These are phyloP conservation scores for Pochonia chlamydosporia DNA, from an alignment of 2,329 filamentous ascomycete genomes.

Conservation along the genomic window DNA sequence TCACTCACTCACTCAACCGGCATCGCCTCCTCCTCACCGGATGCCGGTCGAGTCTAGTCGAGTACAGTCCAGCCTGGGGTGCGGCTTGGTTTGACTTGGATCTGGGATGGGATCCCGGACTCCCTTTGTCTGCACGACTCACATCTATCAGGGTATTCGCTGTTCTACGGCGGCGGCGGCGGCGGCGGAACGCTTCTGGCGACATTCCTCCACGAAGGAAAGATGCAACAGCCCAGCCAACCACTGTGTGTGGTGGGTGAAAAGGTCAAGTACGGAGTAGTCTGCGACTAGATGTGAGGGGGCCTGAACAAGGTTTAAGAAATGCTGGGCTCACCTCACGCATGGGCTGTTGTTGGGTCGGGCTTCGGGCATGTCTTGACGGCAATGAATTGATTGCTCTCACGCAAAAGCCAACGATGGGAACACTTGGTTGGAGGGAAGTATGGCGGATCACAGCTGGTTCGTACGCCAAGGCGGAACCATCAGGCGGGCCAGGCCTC, in stretches of 20 bases:
- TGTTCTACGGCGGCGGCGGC: neutral
- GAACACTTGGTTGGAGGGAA: neutral
- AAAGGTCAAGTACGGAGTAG: too few relatives aligned
- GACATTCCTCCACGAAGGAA: too few relatives aligned
- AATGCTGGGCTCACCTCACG: too few relatives aligned
- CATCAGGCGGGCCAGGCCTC: neutral
- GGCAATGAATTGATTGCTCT: too few relatives aligned
- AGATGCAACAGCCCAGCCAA: too few relatives aligned
- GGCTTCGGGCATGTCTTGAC: too few relatives aligned
- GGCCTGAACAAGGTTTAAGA: too few relatives aligned
- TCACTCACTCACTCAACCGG: too few relatives aligned
- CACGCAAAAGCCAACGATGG: neutral
- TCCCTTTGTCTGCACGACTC: neutral
- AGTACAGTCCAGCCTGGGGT: neutral
- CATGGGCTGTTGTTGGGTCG: too few relatives aligned
- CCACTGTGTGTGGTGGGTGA: too few relatives aligned
- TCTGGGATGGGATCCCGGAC: neutral
- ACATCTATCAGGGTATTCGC: neutral
- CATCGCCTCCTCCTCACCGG: too few relatives aligned
- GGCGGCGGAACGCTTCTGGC: neutral
- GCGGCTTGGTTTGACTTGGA: neutral
- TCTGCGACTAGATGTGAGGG: too few relatives aligned
- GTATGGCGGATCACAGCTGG: neutral
- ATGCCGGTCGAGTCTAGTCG: neutral
- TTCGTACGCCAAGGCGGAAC: neutral